phyloP scores from a whole-genome alignment of 2,329 filamentous ascomycete genomes.

The Helminthosporium solani region DNA sequence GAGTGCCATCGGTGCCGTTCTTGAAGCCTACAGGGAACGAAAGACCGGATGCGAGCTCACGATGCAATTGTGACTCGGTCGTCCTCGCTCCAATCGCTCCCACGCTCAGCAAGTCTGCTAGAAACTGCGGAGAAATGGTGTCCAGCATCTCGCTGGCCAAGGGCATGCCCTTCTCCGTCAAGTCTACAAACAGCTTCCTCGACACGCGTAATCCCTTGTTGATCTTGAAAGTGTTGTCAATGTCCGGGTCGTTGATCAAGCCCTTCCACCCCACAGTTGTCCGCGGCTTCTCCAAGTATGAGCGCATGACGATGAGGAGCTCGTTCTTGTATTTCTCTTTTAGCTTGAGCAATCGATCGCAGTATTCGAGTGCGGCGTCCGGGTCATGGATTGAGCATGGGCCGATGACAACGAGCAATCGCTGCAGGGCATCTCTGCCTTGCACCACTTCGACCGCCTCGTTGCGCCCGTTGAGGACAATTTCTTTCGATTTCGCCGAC shows the following conservation, averaged over 20 bases:
- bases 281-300: slow-evolving; percentile 96
- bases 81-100: slow-evolving; percentile 95
- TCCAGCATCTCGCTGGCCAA: slow-evolving; percentile 97
- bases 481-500: slow-evolving; percentile 51
- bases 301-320: slow-evolving; percentile 93
- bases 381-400: slow-evolving; percentile 98
- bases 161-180: slow-evolving; percentile 91
- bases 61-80: slow-evolving; percentile 92
- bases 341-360: slow-evolving; percentile 74
- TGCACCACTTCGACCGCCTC: slow-evolving; percentile 64
- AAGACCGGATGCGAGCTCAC: slow-evolving; percentile 88
- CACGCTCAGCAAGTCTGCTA: slow-evolving; percentile 86
- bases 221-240: slow-evolving; percentile 98
- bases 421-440: slow-evolving; percentile 56
- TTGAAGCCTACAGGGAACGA: slow-evolving; percentile 99
- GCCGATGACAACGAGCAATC: slow-evolving; percentile 79
- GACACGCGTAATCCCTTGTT: slow-evolving; percentile 91
- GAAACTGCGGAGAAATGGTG: slow-evolving; percentile 95
- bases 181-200: slow-evolving; percentile 87
- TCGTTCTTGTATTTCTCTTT: slow-evolving; percentile 89
- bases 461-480: slow-evolving; percentile 60
- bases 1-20: slow-evolving; percentile 92
- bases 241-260: slow-evolving; percentile 96
- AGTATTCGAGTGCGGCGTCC: slow-evolving; percentile 86
- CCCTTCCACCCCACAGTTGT: slow-evolving; percentile 99